These are phyloP conservation scores for Pseudoscleropodium purum DNA, from an alignment of 225 moss, liverwort and hornwort species.

Conservation along the genomic window DNA sequence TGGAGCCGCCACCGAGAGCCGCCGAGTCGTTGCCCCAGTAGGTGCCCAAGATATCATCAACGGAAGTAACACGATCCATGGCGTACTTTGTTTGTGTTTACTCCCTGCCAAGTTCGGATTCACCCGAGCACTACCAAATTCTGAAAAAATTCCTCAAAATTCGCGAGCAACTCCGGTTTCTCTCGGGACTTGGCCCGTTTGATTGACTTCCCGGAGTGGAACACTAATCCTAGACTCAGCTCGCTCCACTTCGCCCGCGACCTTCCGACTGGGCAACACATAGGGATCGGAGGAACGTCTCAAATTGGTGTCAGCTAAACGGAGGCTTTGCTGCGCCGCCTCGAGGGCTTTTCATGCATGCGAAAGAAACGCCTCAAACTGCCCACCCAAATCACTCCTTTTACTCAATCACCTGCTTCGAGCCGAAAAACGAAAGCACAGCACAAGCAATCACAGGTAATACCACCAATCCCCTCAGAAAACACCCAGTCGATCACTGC, in stretches of 20 bases:
- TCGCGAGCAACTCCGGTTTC: slow-evolving; percentile 10
- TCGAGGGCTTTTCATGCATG: slow-evolving; percentile 26
- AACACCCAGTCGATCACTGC: neutral
- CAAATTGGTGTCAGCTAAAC: slow-evolving; percentile 9
- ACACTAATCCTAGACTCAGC: slow-evolving; percentile 37
- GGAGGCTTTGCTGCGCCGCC: neutral
- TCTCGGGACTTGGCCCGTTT: slow-evolving; percentile 33
- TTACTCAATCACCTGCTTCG: neutral
- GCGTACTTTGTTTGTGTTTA: no score
- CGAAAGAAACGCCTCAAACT: neutral
- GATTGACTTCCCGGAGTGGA: slow-evolving; percentile 32
- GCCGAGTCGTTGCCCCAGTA: slow-evolving; percentile 27
- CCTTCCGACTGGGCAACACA: slow-evolving; percentile 49
- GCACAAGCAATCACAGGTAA: neutral
- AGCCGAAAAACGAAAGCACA: neutral
- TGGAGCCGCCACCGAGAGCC: neutral
- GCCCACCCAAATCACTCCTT: neutral
- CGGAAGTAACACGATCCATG: slow-evolving; percentile 34
- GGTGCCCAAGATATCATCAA: slow-evolving; percentile 44
- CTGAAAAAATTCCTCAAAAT: neutral
- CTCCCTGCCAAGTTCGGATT: neutral
- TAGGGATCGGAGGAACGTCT: slow-evolving; percentile 24
- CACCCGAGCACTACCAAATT: neutral
- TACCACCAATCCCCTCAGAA: neutral
- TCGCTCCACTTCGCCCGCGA: slow-evolving; percentile 56